Evolutionary conservation across 768 basidiomycete species (phyloP).

Genomic region (Mycena filopes): DNA sequence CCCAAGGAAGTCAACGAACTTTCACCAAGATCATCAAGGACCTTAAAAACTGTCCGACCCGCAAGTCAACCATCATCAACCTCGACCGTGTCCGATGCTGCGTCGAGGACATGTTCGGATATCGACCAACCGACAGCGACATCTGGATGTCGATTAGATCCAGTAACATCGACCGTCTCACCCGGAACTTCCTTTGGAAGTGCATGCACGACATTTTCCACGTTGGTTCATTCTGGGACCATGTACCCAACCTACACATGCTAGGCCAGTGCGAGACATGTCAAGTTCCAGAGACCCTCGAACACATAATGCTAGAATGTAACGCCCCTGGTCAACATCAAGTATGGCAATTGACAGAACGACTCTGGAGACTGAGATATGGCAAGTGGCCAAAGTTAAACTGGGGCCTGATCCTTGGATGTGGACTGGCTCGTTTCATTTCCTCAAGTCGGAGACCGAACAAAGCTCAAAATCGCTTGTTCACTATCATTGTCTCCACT

Average conservation of each 20-base stretch:
- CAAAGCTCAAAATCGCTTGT: too few relatives aligned
- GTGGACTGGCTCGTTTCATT: not conserved
- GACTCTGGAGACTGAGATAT: too few relatives aligned
- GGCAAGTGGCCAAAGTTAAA: too few relatives aligned
- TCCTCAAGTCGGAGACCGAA: not conserved
- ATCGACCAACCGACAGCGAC: not conserved
- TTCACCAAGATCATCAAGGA: not conserved
- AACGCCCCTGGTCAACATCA: conserved; percentile 10
- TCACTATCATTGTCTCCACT: too few relatives aligned
- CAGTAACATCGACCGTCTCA: not conserved
- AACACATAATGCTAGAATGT: conserved; percentile 15
- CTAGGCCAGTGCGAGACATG: not conserved
- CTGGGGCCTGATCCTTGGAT: not conserved
- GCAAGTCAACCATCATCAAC: not conserved
- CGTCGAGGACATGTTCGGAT: not conserved
- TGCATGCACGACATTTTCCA: too few relatives aligned
- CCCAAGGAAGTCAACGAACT: not conserved
- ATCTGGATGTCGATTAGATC: conserved; percentile 7
- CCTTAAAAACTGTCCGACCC: not conserved
- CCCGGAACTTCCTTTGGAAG: not conserved
- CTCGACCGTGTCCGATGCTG: not conserved
- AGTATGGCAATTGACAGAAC: too few relatives aligned
- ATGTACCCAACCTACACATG: not conserved
- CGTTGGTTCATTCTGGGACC: not conserved
- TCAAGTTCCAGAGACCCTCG: not conserved